Base-by-base conservation (phyloP, 164 flowering plant genomes). In the Annona cherimola region DNA sequence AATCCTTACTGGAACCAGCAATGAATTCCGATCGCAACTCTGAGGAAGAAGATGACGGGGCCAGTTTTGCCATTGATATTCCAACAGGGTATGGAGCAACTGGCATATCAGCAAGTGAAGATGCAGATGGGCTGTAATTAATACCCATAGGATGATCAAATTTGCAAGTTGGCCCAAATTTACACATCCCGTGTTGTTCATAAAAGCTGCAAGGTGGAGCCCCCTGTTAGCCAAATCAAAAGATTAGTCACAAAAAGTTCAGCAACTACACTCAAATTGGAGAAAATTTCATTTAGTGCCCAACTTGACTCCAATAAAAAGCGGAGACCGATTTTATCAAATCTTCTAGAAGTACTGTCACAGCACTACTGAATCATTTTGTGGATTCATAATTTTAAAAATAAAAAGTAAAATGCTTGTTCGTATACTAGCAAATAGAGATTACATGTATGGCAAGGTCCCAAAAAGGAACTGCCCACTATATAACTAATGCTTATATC, bases 41-140 rank as follows among this genome's bases (percentile, higher is more conserved):
- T 26, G 97, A 86, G 42, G 97, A 93, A 4, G 95, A 90, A 54
- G 93, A 91, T 43, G 95, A 88, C 19, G 99, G 92, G 19, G 94
- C 96, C 72, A 90, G 81, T n/a, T 91, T 88, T 50, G 85, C 93
- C 40, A 83, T 66, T 2, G 91, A 86, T 67, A 92, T 89, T 44
- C 95, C 95, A 64, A 89, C 89, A 16, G 97, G 96, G 76, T 88
- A 96, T 18, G 99, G 95, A 74, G 97, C 94, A 61, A 90, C 94
- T n/a, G 99, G 94, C 87, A 92, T 83, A 78, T 92, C 98, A 69
- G 90, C 78, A 59, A 93, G 92, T 73, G 98, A 96, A 42, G 99
- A 96, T 54, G 97, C 97, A 63, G 99, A 96, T 35, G 99, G 94
- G 71, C 95, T 88, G 85, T 92, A 90, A 75, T 89, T 87, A 71